Evolutionary conservation across 2,329 filamentous ascomycete species (phyloP).

Genomic region (Pochonia chlamydosporia): DNA sequence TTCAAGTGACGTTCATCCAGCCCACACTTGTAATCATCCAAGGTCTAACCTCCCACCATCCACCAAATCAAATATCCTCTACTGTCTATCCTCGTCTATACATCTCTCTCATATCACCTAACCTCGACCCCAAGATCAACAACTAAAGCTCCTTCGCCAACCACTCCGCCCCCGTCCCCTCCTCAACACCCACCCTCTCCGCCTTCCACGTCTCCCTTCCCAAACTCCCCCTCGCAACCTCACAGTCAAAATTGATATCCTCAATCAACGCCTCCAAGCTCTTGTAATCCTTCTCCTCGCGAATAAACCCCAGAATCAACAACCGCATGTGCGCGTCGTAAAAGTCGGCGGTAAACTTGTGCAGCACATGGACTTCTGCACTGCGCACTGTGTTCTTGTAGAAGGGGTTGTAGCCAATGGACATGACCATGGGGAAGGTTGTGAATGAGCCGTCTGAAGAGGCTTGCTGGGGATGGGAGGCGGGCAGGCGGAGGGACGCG

Average conservation of each 20-base stretch:
- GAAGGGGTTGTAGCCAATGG: constrained; percentile 94
- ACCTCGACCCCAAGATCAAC: not conserved
- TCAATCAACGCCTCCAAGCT: constrained; percentile 75
- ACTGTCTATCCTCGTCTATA: too few species aligned
- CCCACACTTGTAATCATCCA: too few species aligned
- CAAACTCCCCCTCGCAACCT: constrained; percentile 72
- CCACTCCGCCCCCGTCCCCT: constrained; percentile 27
- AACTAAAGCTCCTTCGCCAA: constrained; percentile 20
- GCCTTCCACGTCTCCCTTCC: constrained; percentile 56
- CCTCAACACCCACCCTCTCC: constrained; percentile 21
- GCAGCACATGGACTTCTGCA: constrained; percentile 87
- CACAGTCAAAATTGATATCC: constrained; percentile 85
- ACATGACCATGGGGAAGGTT: constrained; percentile 85
- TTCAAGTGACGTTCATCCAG: too few species aligned
- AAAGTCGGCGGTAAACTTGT: constrained; percentile 72
- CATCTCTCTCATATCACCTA: too few species aligned
- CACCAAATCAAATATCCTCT: too few species aligned
- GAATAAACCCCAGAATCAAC: constrained; percentile 78
- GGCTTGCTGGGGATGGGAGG: constrained; percentile 37
- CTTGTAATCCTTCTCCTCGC: constrained; percentile 84
- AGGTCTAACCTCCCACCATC: too few species aligned
- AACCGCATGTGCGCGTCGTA: constrained; percentile 78
- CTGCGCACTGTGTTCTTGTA: constrained; percentile 86
- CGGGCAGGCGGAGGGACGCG: constrained; percentile 62
- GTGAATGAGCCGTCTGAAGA: constrained; percentile 19